phyloP scores from a whole-genome alignment of 495 filamentous ascomycete species.

The Daldinia vernicosa region DNA sequence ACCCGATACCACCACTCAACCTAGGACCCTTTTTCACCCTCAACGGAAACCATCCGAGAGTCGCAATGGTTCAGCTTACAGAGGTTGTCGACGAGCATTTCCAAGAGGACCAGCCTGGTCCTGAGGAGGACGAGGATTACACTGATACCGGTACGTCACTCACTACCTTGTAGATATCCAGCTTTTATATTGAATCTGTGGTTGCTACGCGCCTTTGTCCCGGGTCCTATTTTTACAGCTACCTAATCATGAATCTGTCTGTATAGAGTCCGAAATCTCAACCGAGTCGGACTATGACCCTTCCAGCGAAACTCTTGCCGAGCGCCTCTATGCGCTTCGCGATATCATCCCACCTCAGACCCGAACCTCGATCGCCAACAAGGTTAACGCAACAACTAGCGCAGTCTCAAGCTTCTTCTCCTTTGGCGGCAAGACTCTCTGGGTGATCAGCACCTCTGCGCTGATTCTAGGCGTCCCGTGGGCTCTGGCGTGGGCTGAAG shows the following conservation, averaged over 20 bases:
- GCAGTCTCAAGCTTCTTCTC: slow-evolving; percentile 66
- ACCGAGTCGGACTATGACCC: slow-evolving; percentile 63
- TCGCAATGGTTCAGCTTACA: slow-evolving; percentile 88
- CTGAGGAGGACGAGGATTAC: slow-evolving; percentile 84
- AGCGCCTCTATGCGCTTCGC: slow-evolving; percentile 84
- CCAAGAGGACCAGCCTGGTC: slow-evolving; percentile 73
- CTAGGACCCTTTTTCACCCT: background rate
- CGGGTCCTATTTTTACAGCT: background rate
- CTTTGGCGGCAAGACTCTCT: slow-evolving; percentile 83
- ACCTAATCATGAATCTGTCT: slow-evolving; percentile 26
- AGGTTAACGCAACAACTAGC: slow-evolving; percentile 61
- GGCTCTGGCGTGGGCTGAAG: slow-evolving; percentile 90
- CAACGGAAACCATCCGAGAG: background rate
- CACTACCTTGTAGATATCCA: slow-evolving; percentile 13
- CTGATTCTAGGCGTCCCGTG: slow-evolving; percentile 92
- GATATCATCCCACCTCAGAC: slow-evolving; percentile 90
- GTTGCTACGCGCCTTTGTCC: background rate
- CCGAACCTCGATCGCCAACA: slow-evolving; percentile 71
- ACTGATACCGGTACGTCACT: slow-evolving; percentile 80
- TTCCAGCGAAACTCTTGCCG: slow-evolving; percentile 71
- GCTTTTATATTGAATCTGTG: background rate
- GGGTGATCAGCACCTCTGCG: slow-evolving; percentile 85
- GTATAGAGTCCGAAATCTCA: slow-evolving; percentile 71
- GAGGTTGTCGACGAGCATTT: slow-evolving; percentile 98
- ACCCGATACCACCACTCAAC: background rate